Evolutionary conservation across 2,329 filamentous ascomycete genomes (phyloP), one percentile per base, ranked within the genome.

Genomic region (Diplodia sapinea): DNA sequence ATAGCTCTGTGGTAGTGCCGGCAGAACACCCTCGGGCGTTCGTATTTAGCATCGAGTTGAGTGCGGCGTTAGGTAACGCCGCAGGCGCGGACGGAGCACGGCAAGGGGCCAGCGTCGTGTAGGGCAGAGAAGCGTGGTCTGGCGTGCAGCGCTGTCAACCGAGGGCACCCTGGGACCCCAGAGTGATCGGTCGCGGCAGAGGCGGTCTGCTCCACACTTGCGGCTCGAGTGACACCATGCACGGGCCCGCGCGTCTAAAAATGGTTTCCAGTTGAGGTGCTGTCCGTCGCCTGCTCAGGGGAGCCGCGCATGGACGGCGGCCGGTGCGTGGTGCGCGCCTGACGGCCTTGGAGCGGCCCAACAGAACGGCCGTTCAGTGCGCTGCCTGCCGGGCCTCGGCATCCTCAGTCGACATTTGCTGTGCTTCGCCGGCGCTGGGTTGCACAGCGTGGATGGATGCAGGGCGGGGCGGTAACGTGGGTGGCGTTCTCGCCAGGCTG

Each of bases 131-230:
- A 11, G 15, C 20, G 17, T 62, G 26, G 57, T 1, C 40, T 49
- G 40, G 56, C 40, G 20, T 8, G 12, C 29, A 12, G 38, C 33
- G n/a, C 8, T 12, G n/a, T 20, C 36, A 6, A 40, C 36, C 12
- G 31, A 29, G 29, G 33, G 11, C 26, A 62, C 40, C 57, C 57
- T 62, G 40, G 57, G 13, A 17, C 23, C 29, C 64, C 52, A 51
- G 55, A 50, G 29, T 29, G 38, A 51, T 50, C 38, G 29, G 38
- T 50, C 36, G 40, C 49, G 49, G 38, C 31, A 59, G 3, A 29
- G 52, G 64, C 54, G 63, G 49, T 33, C 29, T 36, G 64, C 64
- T 57, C 47, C 43, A 66, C 54, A 66, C 50, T 31, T 40, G 64
- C 50, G 51, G 59, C 59, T 63, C 59, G 36, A 15, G 57, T 62